phyloP scores from a whole-genome alignment of 2,329 filamentous ascomycete species.

The Botrytis tulipae region DNA sequence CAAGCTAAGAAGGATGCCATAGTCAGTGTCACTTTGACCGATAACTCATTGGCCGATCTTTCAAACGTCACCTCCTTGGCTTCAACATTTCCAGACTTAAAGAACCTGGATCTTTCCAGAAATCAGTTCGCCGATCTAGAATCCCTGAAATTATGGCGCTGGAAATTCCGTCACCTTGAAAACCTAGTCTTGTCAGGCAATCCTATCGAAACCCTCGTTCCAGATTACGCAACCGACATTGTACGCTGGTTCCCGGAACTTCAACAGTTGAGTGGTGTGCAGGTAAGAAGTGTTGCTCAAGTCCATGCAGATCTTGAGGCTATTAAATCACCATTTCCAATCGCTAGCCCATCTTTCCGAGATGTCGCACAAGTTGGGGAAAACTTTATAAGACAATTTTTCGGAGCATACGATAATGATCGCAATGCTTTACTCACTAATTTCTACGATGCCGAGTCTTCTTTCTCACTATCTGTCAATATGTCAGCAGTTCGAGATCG shows the following conservation, averaged over 20 bases:
- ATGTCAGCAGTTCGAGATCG: constrained; percentile 53
- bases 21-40: constrained; percentile 75
- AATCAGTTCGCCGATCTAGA: constrained; percentile 73
- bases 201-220: constrained; percentile 61
- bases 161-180: constrained; percentile 74
- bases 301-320: constrained; percentile 53
- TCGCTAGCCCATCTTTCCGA: constrained; percentile 64
- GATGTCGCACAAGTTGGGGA: constrained; percentile 75
- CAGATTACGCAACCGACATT: constrained; percentile 68
- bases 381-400: constrained; percentile 72
- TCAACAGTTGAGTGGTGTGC: constrained; percentile 69
- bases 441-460: constrained; percentile 74
- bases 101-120: constrained; percentile 83
- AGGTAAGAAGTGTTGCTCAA: constrained; percentile 72
- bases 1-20: constrained; percentile 76
- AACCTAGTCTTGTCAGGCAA: constrained; percentile 79
- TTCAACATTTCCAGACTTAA: constrained; percentile 77
- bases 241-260: constrained; percentile 81
- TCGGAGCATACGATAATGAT: constrained; percentile 70
- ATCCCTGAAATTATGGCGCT: constrained; percentile 71
- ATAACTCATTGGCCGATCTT: constrained; percentile 75
- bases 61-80: constrained; percentile 71
- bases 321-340: constrained; percentile 58
- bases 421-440: constrained; percentile 59
- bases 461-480: constrained; percentile 75